Evolutionary conservation across 257 asterid genomes (phyloP).

Genomic region (Phtheirospermum japonicum): DNA sequence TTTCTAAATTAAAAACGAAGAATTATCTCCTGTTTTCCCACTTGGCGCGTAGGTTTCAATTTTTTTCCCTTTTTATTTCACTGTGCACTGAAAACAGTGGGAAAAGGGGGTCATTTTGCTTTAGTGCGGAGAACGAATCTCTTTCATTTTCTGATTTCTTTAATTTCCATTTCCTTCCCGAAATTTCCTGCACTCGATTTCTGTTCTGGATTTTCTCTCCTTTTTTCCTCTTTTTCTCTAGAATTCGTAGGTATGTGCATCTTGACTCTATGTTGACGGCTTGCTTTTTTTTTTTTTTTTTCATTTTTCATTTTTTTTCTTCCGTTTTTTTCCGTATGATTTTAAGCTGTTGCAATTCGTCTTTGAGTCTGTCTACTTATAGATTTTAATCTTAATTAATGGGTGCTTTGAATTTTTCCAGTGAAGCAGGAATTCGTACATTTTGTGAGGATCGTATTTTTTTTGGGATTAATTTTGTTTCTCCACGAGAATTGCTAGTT

Average conservation of each 20-base stretch:
- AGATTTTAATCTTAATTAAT: neutral
- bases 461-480: neutral
- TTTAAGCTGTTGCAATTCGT: neutral
- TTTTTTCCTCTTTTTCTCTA: neutral
- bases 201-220: neutral
- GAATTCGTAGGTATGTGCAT: conserved; percentile 10
- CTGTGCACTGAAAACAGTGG: too few species aligned
- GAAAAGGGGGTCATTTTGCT: conserved; percentile 3
- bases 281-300: too few species aligned
- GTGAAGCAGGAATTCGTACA: too few species aligned
- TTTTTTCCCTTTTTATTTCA: neutral
- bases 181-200: neutral
- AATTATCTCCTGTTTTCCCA: neutral
- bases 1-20: neutral
- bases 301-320: too few species aligned
- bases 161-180: conserved; percentile 2
- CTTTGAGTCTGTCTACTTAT: neutral
- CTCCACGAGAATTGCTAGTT: neutral
- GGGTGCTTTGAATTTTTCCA: neutral
- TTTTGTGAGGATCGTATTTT: conserved; percentile 13
- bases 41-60: conserved; percentile 35
- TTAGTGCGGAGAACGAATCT: too few species aligned
- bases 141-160: too few species aligned
- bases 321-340: neutral
- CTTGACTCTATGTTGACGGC: neutral